Base-by-base conservation (phyloP, 1,284 basidiomycete genomes). In the Golubevia sp. region DNA sequence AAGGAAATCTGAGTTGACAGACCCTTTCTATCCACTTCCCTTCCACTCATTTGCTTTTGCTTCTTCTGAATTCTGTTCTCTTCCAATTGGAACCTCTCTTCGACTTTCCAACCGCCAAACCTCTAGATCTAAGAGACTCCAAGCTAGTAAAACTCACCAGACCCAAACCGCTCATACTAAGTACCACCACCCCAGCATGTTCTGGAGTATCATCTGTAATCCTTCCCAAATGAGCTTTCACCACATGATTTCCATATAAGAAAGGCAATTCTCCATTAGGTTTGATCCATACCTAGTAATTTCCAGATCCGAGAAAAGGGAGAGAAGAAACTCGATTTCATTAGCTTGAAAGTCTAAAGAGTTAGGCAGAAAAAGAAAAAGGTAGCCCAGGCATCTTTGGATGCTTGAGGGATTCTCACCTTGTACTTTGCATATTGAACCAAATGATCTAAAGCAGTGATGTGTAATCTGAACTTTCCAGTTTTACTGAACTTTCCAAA, bases 121-220 rank as follows among this genome's bases (percentile, higher is more conserved):
- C n/a, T n/a, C n/a, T n/a, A n/a, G n/a, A n/a, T n/a, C n/a, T n/a
- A n/a, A n/a, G n/a, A n/a, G n/a, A n/a, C n/a, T n/a, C n/a, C n/a
- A n/a, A n/a, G n/a, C n/a, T n/a, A 20, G 21, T 23, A 51, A 30
- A 18, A 85, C 88, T 71, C 80, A 93, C 94, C 68, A 98, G 85
- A 70, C 94, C 95, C 18, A 92, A 88, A 84, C 98, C 95, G 68
- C 87, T 91, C 96, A 99, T 99, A 83, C 90, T 94, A 86, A 90
- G 96, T 34, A 99, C 90, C 8, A 99, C 93, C 1, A 99, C 97
- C 63, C 97, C 97, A 79, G 98, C 96, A 84, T 99, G 97, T 82
- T 99, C 97, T 13, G 96, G 95, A 3, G 95, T 97, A 82, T 99
- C 97, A 84, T 99, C 97, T 58, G 97, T 98, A 83, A 99, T 98